A percentile compares a stretch with the other conserved stretches of the same genome.
phyloP scores from a whole-genome alignment of 2,329 filamentous ascomycete species.

The Trichoderma sp. region DNA sequence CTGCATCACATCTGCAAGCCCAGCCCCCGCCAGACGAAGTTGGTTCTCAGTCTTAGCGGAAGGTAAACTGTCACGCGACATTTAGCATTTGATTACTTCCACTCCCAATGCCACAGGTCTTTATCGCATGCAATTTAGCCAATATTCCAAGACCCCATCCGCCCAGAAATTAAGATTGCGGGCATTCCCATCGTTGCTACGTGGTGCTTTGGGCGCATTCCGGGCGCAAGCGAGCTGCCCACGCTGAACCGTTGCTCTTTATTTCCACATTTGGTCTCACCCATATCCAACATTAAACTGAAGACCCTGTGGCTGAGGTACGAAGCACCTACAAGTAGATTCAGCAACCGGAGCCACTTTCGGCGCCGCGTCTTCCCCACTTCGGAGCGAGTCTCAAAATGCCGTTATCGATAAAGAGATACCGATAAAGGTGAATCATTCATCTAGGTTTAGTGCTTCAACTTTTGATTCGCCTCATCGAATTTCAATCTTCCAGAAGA shows the following conservation, averaged over 20 bases:
- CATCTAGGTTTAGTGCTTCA: no score
- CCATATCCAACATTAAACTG: background rate
- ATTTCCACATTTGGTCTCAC: background rate
- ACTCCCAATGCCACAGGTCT: constrained; percentile 9
- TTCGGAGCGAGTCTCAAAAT: background rate
- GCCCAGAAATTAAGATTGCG: background rate
- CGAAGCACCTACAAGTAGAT: background rate
- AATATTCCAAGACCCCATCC: constrained; percentile 9
- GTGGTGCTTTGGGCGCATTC: constrained; percentile 14
- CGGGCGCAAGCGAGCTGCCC: background rate
- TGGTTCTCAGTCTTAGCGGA: background rate
- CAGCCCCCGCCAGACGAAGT: background rate
- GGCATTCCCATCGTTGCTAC: constrained; percentile 22
- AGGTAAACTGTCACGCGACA: constrained; percentile 12
- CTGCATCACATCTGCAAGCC: constrained; percentile 6
- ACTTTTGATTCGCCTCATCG: background rate
- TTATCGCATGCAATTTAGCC: constrained; percentile 22
- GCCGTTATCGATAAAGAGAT: constrained; percentile 28
- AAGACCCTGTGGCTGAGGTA: constrained; percentile 2
- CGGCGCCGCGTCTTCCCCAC: constrained; percentile 27
- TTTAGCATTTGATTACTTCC: background rate
- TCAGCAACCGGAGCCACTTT: background rate
- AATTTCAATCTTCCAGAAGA: background rate
- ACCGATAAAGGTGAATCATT: no score
- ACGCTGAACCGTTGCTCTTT: background rate